Conservation (phyloP, 768 basidiomycete species). For the Mycena crocata region DNA sequence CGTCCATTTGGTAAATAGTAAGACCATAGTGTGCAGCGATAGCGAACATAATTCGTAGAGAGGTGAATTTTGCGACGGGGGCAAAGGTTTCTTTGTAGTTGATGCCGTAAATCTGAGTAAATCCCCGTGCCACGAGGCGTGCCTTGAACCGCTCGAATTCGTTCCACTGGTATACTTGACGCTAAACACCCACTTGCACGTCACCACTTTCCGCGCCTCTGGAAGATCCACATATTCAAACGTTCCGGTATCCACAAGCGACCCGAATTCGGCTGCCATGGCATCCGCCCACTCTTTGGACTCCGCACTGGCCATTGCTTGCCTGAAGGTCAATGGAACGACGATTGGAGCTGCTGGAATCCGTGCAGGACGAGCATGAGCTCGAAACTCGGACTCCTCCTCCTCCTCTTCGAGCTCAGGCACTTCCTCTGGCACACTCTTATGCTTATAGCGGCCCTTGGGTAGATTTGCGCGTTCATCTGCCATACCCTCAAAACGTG, state of each 20-base stretch:
- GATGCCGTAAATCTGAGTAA: background rate
- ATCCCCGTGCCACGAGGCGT: background rate
- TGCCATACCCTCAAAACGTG: background rate
- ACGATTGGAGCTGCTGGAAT: background rate
- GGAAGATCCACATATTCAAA: background rate
- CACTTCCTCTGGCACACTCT: background rate
- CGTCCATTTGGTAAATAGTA: conserved; percentile 4
- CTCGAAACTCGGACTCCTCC: conserved; percentile 9
- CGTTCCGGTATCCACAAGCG: conserved; percentile 1
- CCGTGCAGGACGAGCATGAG: conserved; percentile 2
- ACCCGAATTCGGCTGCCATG: background rate
- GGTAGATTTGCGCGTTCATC: conserved; percentile 9
- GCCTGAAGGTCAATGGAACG: conserved; percentile 2
- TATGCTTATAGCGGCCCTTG: conserved; percentile 5
- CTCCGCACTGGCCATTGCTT: conserved; percentile 2
- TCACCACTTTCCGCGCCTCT: background rate
- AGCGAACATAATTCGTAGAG: conserved; percentile 1
- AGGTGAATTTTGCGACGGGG: conserved; percentile 2
- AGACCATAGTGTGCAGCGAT: background rate
- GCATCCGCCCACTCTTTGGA: background rate
- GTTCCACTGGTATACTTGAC: conserved; percentile 1
- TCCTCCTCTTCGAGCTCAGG: conserved; percentile 7
- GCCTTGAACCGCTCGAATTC: conserved; percentile 7
- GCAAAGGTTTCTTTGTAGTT: background rate
- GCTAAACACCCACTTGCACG: conserved; percentile 8